Evolutionary conservation across 176 grass and related monocot genomes (phyloP), one percentile per base, ranked within the genome.

Genomic region (Zea luxurians): DNA sequence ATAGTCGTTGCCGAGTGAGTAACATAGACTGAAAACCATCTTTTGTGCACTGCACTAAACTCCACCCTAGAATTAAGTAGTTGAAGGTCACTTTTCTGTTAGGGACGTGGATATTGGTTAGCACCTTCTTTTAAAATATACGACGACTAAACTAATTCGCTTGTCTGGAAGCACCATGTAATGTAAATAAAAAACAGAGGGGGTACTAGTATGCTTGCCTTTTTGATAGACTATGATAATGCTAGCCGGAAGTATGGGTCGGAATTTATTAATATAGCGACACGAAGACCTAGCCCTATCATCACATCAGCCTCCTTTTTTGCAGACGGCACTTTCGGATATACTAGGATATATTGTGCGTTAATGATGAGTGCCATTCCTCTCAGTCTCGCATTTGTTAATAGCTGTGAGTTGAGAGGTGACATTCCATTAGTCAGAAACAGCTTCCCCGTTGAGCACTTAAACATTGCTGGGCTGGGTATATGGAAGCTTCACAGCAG

Each of bases 251-350:
- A 46, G 13, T 27, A 57, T 57, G 42, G 68, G 17, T 35, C 43
- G 35, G 69, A 40, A 45, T 70, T 66, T 66, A 43, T 34, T 67
- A 60, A 41, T 12, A 37, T 44, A 41, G n/a, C 21, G 4, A 38
- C 37, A 4, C 6, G n/a, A 35, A 27, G 61, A 37, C 43, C 5
- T 57, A 61, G 50, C 61, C 36, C 58, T 74, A 37, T 46, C 18
- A 50, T 59, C 36, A 27, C 27, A 27, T 27, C 27, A 27, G 42
- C 4, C 15, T 7, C 70, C 36, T 21, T 13, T 15, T 59, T 13
- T 64, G 36, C 35, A 52, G 38, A 63, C 8, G 17, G 27, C 74
- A 48, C 79, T 36, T 74, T 79, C 62, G 45, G 20, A 67, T 62
- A 17, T 52, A 64, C 4, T 38, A 48, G 11, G 21, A 41, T 48